These are phyloP conservation scores for Hyparrhenia diplandra DNA, from an alignment of 176 grass and related monocot species.

Conservation along the genomic window DNA sequence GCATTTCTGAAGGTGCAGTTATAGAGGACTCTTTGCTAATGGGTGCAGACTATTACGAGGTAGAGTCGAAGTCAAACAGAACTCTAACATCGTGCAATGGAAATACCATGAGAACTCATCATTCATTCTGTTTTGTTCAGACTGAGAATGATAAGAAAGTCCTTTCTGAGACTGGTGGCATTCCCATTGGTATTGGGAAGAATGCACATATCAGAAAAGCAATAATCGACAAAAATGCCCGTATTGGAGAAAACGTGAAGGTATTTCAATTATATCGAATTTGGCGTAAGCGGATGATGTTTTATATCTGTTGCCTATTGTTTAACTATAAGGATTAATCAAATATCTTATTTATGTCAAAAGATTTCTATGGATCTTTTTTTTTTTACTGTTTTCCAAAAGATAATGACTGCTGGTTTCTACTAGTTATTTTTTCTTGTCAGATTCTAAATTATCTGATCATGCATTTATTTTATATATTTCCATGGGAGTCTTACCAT, in stretches of 20 bases:
- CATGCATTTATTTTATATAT: neutral
- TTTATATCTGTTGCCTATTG: neutral
- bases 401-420: neutral
- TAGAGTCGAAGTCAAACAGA: constrained; percentile 25
- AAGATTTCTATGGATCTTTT: neutral
- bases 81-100: neutral
- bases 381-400: neutral
- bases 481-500: neutral
- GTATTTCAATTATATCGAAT: constrained; percentile 36
- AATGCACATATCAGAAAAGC: constrained; percentile 85
- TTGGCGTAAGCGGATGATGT: neutral
- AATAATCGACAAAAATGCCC: constrained; percentile 98
- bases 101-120: neutral
- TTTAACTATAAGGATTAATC: neutral
- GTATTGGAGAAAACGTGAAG: constrained; percentile 93
- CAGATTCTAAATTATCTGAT: neutral
- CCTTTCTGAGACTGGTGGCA: constrained; percentile 59
- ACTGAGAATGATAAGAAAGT: constrained; percentile 73
- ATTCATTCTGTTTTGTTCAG: constrained; percentile 42
- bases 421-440: neutral
- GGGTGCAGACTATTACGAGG: constrained; percentile 99
- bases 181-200: constrained; percentile 93
- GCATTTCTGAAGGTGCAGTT: constrained; percentile 87
- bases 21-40: constrained; percentile 90
- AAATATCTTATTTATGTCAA: neutral